Evolutionary conservation across 805 yeast genomes (phyloP).

Genomic region (Candida silvicultrix): DNA sequence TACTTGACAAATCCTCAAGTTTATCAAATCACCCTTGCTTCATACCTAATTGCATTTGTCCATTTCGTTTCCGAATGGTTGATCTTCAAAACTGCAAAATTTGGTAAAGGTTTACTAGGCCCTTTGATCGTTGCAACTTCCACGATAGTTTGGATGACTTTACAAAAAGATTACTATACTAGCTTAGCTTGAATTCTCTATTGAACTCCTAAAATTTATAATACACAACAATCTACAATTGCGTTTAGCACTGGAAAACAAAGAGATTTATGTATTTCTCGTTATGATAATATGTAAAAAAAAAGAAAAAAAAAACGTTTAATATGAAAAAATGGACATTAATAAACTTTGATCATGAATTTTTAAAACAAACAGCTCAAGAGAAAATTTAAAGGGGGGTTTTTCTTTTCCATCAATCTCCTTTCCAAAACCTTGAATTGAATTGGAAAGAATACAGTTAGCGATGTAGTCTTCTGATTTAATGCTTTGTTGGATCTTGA

Average conservation of each 20-base stretch:
- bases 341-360: neutral
- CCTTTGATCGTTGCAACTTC: conserved; percentile 78
- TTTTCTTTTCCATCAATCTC: too few species aligned
- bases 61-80: conserved; percentile 87
- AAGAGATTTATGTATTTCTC: too few species aligned
- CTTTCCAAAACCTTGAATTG: too few species aligned
- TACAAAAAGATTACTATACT: conserved; percentile 58
- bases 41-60: conserved; percentile 73
- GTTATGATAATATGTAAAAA: too few species aligned
- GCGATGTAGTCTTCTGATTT: too few species aligned
- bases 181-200: neutral
- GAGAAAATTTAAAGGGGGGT: too few species aligned
- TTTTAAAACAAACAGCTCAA: too few species aligned
- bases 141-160: conserved; percentile 75
- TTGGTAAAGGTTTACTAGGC: conserved; percentile 85
- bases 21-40: conserved; percentile 71
- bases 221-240: too few species aligned
- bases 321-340: neutral
- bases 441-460: too few species aligned
- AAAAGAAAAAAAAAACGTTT: too few species aligned
- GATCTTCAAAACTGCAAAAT: conserved; percentile 67
- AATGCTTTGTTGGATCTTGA: conserved; percentile 68
- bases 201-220: too few species aligned
- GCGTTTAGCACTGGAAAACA: too few species aligned
- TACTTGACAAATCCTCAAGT: conserved; percentile 62